Conservation (phyloP, 1,284 basidiomycete species). For the Tilletia walkeri region DNA sequence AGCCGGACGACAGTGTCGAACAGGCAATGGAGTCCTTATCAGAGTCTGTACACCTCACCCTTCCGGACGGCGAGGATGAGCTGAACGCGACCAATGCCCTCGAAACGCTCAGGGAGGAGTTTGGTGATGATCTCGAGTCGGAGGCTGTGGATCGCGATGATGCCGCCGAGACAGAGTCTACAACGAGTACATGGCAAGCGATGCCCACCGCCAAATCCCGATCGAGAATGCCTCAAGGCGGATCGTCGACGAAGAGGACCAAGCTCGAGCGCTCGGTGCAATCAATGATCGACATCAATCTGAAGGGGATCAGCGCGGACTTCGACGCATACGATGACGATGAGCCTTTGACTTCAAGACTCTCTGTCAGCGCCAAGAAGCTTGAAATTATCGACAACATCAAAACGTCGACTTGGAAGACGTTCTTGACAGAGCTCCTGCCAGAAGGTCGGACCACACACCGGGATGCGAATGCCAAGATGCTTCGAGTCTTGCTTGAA, state of each 20-base stretch:
- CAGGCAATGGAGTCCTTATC: slow-evolving; percentile 77
- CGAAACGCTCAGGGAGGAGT: slow-evolving; percentile 79
- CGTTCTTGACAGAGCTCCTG: slow-evolving; percentile 71
- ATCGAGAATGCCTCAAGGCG: slow-evolving; percentile 19
- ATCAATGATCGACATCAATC: slow-evolving; percentile 78
- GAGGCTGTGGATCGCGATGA: background rate
- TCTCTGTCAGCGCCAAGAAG: slow-evolving; percentile 56
- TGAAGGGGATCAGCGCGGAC: slow-evolving; percentile 65
- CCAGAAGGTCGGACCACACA: slow-evolving; percentile 65
- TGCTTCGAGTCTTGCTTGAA: slow-evolving; percentile 79
- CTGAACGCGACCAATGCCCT: slow-evolving; percentile 63
- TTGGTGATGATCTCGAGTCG: slow-evolving; percentile 62
- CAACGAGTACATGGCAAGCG: slow-evolving; percentile 36
- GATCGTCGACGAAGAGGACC: slow-evolving; percentile 46
- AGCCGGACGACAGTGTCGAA: slow-evolving; percentile 76
- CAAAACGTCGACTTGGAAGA: slow-evolving; percentile 97
- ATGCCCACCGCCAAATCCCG: background rate
- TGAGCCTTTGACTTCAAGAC: slow-evolving; percentile 31
- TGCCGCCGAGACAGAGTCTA: slow-evolving; percentile 30
- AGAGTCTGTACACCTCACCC: slow-evolving; percentile 74
- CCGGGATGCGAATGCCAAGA: slow-evolving; percentile 82
- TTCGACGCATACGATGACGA: slow-evolving; percentile 40
- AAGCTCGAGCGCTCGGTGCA: slow-evolving; percentile 73
- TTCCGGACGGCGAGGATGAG: slow-evolving; percentile 31
- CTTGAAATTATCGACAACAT: slow-evolving; percentile 94